Conservation (phyloP, 192 early-diverging fungal species). For the Podila horticola region DNA sequence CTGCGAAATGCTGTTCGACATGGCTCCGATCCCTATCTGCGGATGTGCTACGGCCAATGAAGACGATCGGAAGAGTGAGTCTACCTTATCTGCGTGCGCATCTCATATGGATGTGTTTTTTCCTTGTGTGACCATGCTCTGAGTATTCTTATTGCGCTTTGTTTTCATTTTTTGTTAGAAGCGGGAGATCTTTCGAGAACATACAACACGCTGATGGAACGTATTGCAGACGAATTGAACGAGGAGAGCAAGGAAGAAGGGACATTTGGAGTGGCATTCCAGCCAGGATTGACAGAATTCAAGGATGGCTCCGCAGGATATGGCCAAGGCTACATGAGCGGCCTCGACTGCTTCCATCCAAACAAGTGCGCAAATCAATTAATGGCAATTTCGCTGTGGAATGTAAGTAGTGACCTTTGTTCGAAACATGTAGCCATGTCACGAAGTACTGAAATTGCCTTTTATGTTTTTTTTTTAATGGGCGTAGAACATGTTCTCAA, state of each 20-base stretch:
- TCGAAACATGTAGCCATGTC: background rate
- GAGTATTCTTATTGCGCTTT: background rate
- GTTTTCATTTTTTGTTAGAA: background rate
- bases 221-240: constrained; percentile 34
- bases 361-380: constrained; percentile 66
- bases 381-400: constrained; percentile 64
- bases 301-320: constrained; percentile 50
- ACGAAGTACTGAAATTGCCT: no score
- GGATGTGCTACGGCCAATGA: constrained; percentile 55
- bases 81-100: background rate
- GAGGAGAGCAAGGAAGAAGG: constrained; percentile 24
- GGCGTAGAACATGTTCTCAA: constrained; percentile 62
- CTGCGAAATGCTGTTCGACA: constrained; percentile 61
- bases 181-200: constrained; percentile 27
- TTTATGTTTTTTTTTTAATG: background rate
- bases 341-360: constrained; percentile 66
- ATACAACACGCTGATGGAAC: constrained; percentile 36
- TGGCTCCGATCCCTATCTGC: constrained; percentile 56
- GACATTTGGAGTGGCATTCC: constrained; percentile 53
- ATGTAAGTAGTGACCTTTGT: constrained; percentile 39
- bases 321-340: constrained; percentile 62
- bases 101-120: background rate
- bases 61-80: constrained; percentile 52
- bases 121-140: background rate
- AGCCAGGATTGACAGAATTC: constrained; percentile 59